phyloP scores from a whole-genome alignment of 352 stramenopile species.

The Pythium diclinum region DNA sequence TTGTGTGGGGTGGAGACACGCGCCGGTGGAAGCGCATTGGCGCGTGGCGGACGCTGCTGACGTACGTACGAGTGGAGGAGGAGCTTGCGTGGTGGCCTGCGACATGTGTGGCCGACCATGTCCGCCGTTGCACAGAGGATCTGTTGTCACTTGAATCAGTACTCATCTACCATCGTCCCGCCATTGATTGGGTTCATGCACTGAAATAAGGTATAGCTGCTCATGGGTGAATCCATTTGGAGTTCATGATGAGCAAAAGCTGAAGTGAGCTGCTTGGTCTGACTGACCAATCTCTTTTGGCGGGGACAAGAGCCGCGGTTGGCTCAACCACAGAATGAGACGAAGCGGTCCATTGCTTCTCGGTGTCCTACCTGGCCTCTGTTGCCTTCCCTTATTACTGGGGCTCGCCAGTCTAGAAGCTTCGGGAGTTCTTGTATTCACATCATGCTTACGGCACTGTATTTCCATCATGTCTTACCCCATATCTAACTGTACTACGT shows the following conservation, averaged over 20 bases:
- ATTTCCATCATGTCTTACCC: background rate
- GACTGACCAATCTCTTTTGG: no score
- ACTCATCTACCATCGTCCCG: background rate
- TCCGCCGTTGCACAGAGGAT: background rate
- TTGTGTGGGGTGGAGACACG: background rate
- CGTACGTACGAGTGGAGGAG: conserved; percentile 7
- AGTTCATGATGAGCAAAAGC: background rate
- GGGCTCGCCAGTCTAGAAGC: no score
- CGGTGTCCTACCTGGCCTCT: background rate
- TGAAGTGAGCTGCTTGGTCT: background rate
- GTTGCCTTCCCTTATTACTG: no score
- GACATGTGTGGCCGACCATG: background rate
- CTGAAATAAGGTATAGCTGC: background rate
- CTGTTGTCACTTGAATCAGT: background rate
- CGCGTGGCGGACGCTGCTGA: background rate
- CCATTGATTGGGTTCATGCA: background rate
- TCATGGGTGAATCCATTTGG: background rate
- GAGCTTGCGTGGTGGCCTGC: background rate
- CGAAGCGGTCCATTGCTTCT: no score
- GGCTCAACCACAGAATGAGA: no score
- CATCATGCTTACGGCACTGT: background rate
- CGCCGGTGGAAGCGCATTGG: background rate
- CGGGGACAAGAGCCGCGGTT: no score
- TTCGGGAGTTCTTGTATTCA: background rate
- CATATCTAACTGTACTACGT: background rate